Conservation (phyloP, 2,329 filamentous ascomycete genomes). For the Thelonectria rubi region DNA sequence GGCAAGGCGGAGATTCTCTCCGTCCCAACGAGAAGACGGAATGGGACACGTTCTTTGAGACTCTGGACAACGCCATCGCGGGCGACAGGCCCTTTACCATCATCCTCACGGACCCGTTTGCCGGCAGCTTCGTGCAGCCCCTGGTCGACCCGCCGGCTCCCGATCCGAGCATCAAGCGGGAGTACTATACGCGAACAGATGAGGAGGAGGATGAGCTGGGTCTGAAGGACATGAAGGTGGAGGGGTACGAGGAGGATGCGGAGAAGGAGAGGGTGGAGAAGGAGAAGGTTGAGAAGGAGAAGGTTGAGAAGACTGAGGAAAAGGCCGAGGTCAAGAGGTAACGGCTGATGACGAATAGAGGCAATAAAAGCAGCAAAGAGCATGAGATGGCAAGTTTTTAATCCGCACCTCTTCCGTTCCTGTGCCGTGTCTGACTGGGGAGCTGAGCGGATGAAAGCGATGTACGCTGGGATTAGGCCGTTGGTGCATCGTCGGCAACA, state of each 20-base stretch:
- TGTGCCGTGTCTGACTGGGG: too few relatives aligned
- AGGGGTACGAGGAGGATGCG: slow-evolving; percentile 73
- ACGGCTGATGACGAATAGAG: too few relatives aligned
- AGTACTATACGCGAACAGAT: slow-evolving; percentile 85
- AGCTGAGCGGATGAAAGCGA: too few relatives aligned
- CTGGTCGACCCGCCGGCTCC: slow-evolving; percentile 74
- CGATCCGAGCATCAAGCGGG: slow-evolving; percentile 82
- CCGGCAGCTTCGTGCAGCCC: slow-evolving; percentile 93
- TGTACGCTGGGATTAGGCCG: too few relatives aligned
- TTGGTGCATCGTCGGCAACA: too few relatives aligned
- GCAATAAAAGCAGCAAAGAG: slow-evolving; percentile 3
- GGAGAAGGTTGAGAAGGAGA: slow-evolving; percentile 14
- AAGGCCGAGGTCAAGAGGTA: too few relatives aligned
- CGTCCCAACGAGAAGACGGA: slow-evolving; percentile 68
- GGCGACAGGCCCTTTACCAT: slow-evolving; percentile 85
- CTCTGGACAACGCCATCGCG: slow-evolving; percentile 79
- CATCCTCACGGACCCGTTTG: slow-evolving; percentile 86
- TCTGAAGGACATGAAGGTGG: slow-evolving; percentile 89
- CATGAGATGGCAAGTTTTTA: too few relatives aligned
- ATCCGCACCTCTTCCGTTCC: too few relatives aligned
- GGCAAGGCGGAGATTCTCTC: slow-evolving; percentile 81
- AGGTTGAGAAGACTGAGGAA: slow-evolving; percentile 22
- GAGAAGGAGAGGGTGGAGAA: slow-evolving; percentile 41
- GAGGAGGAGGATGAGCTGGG: slow-evolving; percentile 96
- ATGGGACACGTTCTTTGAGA: slow-evolving; percentile 85